Conservation (phyloP, 768 basidiomycete genomes). For the Pleurotus tuoliensis region DNA sequence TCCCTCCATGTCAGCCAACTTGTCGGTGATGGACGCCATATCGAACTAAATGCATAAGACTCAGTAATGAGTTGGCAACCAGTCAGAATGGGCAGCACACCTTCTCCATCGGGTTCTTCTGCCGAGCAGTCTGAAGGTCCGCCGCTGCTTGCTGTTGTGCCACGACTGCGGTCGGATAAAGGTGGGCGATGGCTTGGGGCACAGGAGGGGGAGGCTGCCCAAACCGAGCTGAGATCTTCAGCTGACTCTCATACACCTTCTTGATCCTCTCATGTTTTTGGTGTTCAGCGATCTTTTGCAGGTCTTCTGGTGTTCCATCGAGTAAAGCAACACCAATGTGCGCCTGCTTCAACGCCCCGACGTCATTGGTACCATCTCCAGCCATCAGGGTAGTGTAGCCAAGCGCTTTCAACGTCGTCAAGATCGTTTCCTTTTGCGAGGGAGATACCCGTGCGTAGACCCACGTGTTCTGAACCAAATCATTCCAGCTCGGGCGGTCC, state of each 20-base stretch:
- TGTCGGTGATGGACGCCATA: slow-evolving; percentile 71
- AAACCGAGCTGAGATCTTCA: slow-evolving; percentile 86
- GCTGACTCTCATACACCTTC: slow-evolving; percentile 95
- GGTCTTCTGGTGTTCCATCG: slow-evolving; percentile 87
- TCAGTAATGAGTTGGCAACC: too few relatives aligned
- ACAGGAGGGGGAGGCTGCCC: slow-evolving; percentile 93
- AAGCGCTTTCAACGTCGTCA: slow-evolving; percentile 82
- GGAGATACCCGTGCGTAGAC: slow-evolving; percentile 99
- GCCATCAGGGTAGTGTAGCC: slow-evolving; percentile 97
- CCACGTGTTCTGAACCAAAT: slow-evolving; percentile 92
- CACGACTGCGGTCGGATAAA: slow-evolving; percentile 87
- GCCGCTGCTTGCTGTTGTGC: slow-evolving; percentile 81
- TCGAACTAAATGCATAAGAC: too few relatives aligned
- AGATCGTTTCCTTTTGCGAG: slow-evolving; percentile 90
- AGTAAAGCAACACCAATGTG: slow-evolving; percentile 93
- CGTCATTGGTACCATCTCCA: slow-evolving; percentile 98
- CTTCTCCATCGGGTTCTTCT: slow-evolving; percentile 89
- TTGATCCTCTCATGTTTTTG: slow-evolving; percentile 88
- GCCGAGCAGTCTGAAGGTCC: slow-evolving; percentile 59
- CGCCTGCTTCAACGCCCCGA: slow-evolving; percentile 96
- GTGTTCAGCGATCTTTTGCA: slow-evolving; percentile 91
- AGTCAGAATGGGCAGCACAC: slow-evolving; percentile 41
- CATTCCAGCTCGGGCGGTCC: slow-evolving; percentile 62
- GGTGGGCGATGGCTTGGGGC: slow-evolving; percentile 79
- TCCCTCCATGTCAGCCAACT: slow-evolving; percentile 89